Evolutionary conservation across 2,329 filamentous ascomycete species (phyloP).

Genomic region (Botrytis medusae): DNA sequence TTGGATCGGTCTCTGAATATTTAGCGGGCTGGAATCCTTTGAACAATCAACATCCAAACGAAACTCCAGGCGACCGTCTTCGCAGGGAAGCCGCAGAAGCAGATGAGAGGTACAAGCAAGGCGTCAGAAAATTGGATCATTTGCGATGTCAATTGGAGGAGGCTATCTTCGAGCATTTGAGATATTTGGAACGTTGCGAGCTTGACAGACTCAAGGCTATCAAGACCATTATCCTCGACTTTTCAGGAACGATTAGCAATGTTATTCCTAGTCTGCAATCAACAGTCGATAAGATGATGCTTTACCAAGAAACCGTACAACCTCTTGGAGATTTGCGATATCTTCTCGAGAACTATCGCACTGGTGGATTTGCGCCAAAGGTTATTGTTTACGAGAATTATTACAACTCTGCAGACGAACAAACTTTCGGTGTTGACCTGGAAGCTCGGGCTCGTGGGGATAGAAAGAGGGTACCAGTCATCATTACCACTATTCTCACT

Average conservation of each 20-base stretch:
- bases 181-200: constrained; percentile 96
- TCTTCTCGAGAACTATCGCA: constrained; percentile 94
- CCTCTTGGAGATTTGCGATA: constrained; percentile 87
- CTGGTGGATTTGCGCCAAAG: constrained; percentile 85
- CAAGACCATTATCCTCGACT: constrained; percentile 96
- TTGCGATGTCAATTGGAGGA: constrained; percentile 95
- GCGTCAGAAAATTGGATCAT: constrained; percentile 82
- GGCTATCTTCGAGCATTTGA: constrained; percentile 86
- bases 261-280: constrained; percentile 95
- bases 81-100: constrained; percentile 85
- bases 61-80: constrained; percentile 83
- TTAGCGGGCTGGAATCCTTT: constrained; percentile 90
- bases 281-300: constrained; percentile 96
- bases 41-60: constrained; percentile 87
- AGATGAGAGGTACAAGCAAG: constrained; percentile 89
- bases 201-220: constrained; percentile 94
- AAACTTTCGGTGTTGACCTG: constrained; percentile 97
- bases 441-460: constrained; percentile 91
- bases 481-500: constrained; percentile 89
- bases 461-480: constrained; percentile 88
- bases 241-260: constrained; percentile 95
- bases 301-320: constrained; percentile 99
- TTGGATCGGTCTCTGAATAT: constrained; percentile 83
- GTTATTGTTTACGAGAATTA: constrained; percentile 98
- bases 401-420: constrained; percentile 96